Conservation (phyloP, 768 basidiomycete genomes). For the Leccinellum rugosiceps region DNA sequence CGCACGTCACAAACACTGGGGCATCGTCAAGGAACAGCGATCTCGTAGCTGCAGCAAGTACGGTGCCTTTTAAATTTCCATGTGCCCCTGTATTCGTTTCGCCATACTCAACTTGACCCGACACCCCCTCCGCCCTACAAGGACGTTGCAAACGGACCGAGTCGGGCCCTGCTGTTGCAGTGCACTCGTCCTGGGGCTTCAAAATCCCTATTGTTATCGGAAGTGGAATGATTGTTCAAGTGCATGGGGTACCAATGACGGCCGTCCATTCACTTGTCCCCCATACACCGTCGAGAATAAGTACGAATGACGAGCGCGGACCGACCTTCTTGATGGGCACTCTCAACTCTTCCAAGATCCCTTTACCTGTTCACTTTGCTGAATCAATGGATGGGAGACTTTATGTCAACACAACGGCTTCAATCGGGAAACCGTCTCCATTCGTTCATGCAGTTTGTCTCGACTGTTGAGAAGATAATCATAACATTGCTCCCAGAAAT, state of each 20-base stretch:
- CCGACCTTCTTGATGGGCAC: background rate
- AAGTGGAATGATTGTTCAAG: background rate
- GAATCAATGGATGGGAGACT: background rate
- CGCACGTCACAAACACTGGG: too few relatives aligned
- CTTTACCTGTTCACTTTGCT: background rate
- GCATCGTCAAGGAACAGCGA: too few relatives aligned
- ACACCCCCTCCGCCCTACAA: too few relatives aligned
- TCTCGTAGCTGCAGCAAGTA: background rate
- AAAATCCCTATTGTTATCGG: background rate
- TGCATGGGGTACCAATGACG: too few relatives aligned
- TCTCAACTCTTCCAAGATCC: background rate
- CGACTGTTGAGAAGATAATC: background rate
- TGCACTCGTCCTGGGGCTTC: background rate
- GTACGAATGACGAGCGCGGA: background rate
- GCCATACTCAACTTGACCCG: too few relatives aligned
- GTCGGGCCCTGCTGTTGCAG: background rate
- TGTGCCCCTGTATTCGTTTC: too few relatives aligned
- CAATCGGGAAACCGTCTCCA: background rate
- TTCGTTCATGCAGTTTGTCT: too few relatives aligned
- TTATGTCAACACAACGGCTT: background rate
- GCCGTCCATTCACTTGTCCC: too few relatives aligned
- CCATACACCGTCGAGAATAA: too few relatives aligned
- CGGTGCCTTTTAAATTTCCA: too few relatives aligned
- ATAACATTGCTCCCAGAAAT: background rate
- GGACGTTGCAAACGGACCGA: background rate